Base-by-base conservation (phyloP, 139 green algal species). In the Chlamydomonas asymmetrica region DNA sequence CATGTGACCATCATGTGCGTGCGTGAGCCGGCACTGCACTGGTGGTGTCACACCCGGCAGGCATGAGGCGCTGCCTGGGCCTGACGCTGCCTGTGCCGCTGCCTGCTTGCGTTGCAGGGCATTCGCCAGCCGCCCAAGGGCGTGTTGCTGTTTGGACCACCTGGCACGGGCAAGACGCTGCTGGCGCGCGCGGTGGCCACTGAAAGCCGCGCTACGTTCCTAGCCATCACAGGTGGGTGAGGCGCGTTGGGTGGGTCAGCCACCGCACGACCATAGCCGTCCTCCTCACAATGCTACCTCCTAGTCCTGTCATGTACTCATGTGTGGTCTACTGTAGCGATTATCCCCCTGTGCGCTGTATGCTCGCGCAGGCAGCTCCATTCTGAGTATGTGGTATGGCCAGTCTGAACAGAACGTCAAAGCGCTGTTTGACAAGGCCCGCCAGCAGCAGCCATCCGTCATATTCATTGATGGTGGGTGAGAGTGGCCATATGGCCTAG, bases 81-180 rank as follows among this genome's bases (percentile, higher is more conserved):
- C 54, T 22, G 31, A n/a, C n/a, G n/a, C n/a, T n/a, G n/a, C n/a
- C n/a, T n/a, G n/a, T n/a, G n/a, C n/a, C n/a, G n/a, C n/a, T n/a
- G n/a, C n/a, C 54, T 43, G 23, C 39, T 6, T 50, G 54, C 38
- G 7, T 34, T 49, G 38, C 56, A 70, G 34, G 71, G 73, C 67
- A 74, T 85, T 27, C 60, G 82, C 9, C 57, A 76, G 50, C 82
- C 82, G 3, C 75, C 82, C 5, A 74, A 74, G 18, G 82, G 77
- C 52, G 63, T 84, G 40, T 68, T 87, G 43, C 70, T 87, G 73
- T 88, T 83, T 71, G 82, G 82, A 10, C 82, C 82, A 1, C 82
- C 82, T 0, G 82, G 82, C 56, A 83, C 69, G 7, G 82, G 82
- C 68, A 88, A 88, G 74, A 84, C 82, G n/a, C 31, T 88, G 74